Evolutionary conservation across 768 basidiomycete genomes (phyloP).

Genomic region (Boletus rufocinnamomeus): DNA sequence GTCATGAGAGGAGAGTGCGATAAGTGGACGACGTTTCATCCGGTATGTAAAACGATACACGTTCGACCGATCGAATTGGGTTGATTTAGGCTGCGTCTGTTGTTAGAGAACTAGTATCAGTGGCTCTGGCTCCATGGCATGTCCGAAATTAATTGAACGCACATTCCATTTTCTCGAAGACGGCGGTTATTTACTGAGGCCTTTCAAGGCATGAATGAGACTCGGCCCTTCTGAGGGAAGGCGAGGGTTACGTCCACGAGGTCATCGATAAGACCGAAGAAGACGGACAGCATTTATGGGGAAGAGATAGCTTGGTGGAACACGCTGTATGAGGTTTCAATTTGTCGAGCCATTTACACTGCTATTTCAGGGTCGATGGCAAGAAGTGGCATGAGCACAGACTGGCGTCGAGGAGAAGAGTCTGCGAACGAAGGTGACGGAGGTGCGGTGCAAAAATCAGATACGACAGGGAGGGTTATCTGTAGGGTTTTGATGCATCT

Average conservation of each 20-base stretch:
- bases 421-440: background rate
- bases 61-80: background rate
- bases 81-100: conserved; percentile 10
- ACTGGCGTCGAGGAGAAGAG: background rate
- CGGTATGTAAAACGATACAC: background rate
- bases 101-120: background rate
- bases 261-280: conserved; percentile 8
- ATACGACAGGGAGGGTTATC: background rate
- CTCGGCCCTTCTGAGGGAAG: conserved; percentile 4
- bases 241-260: conserved; percentile 2
- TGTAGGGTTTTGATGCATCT: background rate
- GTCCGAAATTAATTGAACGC: conserved; percentile 16
- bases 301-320: background rate
- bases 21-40: background rate
- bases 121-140: background rate
- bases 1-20: conserved; percentile 4
- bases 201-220: conserved; percentile 2
- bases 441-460: background rate
- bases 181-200: conserved; percentile 8
- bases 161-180: conserved; percentile 22
- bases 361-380: background rate
- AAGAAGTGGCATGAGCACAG: background rate
- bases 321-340: background rate
- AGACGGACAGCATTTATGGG: background rate
- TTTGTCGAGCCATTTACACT: background rate